phyloP scores from a whole-genome alignment of 768 basidiomycete genomes.

The Rhizopogon roseolus region DNA sequence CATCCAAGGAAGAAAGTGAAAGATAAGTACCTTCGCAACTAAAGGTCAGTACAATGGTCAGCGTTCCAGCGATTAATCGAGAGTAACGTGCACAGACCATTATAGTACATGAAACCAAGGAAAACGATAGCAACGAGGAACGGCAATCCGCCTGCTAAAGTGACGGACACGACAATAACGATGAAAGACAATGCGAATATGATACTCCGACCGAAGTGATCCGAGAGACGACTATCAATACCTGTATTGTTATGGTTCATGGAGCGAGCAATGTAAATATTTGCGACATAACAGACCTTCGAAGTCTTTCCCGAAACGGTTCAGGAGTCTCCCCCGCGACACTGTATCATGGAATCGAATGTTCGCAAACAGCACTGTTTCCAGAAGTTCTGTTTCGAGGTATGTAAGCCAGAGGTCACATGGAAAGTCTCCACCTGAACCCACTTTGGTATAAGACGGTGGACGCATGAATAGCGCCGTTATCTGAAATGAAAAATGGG shows the following conservation, averaged over 20 bases:
- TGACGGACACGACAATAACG: conserved; percentile 72
- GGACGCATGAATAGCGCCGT: conserved; percentile 81
- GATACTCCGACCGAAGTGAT: conserved; percentile 80
- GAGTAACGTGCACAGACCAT: conserved; percentile 39
- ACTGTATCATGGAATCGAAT: conserved; percentile 93
- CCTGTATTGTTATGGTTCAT: conserved; percentile 36
- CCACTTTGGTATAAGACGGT: conserved; percentile 70
- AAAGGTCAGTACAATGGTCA: conserved; percentile 4
- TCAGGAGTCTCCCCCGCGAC: conserved; percentile 76
- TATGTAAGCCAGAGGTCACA: not conserved
- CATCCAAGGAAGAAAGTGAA: not conserved
- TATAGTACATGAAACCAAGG: conserved; percentile 65
- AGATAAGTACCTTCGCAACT: conserved; percentile 32
- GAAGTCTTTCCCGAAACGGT: conserved; percentile 88
- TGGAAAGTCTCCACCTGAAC: not conserved
- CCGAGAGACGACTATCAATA: conserved; percentile 77
- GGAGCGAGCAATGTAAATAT: not conserved
- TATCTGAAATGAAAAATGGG: conserved; percentile 34
- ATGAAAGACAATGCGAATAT: conserved; percentile 62
- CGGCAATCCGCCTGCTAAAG: conserved; percentile 71
- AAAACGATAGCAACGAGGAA: conserved; percentile 60
- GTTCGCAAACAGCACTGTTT: conserved; percentile 80
- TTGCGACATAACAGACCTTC: conserved; percentile 41
- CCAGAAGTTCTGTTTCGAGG: conserved; percentile 47
- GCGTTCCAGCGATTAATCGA: not conserved